These are phyloP conservation scores for Globisporangium paroecandrum DNA, from an alignment of 352 stramenopile genomes.

Conservation along the genomic window DNA sequence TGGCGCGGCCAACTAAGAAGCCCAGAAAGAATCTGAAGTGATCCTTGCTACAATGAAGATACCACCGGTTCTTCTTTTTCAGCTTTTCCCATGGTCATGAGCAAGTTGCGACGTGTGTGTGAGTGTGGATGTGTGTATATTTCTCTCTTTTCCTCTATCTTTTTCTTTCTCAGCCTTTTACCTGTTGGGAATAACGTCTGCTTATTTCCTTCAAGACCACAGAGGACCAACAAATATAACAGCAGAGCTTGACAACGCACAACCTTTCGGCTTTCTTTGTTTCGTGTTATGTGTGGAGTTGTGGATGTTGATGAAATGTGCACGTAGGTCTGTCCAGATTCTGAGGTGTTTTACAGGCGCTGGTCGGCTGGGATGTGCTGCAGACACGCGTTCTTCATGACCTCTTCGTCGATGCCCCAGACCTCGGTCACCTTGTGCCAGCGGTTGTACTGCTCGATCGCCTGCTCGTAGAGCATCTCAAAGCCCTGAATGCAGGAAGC, in stretches of 20 bases:
- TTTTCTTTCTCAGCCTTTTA: neutral
- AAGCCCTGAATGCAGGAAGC: conserved; percentile 93
- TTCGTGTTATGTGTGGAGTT: neutral
- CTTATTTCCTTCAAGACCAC: neutral
- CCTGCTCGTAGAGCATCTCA: conserved; percentile 98
- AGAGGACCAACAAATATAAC: conserved; percentile 4
- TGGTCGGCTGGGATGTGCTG: conserved; percentile 48
- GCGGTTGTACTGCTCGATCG: conserved; percentile 94
- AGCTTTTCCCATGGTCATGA: conserved; percentile 1
- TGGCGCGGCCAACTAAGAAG: conserved; percentile 1
- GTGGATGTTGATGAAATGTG: neutral
- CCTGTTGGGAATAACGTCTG: neutral
- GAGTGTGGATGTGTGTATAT: conserved; percentile 6
- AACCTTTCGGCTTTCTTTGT: neutral
- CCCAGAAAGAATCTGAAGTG: neutral
- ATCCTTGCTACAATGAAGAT: neutral
- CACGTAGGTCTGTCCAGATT: neutral
- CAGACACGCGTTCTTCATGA: conserved; percentile 60
- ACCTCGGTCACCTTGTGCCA: conserved; percentile 82
- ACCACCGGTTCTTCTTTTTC: neutral
- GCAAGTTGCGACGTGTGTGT: neutral
- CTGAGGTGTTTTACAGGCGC: conserved; percentile 27
- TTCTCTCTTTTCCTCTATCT: neutral
- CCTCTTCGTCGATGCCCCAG: conserved; percentile 38
- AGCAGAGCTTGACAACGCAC: neutral